A percentile compares a stretch with the other conserved stretches of the same genome.
Conservation (phyloP, 305 asterid species). For the Fraxinus dipetala region DNA sequence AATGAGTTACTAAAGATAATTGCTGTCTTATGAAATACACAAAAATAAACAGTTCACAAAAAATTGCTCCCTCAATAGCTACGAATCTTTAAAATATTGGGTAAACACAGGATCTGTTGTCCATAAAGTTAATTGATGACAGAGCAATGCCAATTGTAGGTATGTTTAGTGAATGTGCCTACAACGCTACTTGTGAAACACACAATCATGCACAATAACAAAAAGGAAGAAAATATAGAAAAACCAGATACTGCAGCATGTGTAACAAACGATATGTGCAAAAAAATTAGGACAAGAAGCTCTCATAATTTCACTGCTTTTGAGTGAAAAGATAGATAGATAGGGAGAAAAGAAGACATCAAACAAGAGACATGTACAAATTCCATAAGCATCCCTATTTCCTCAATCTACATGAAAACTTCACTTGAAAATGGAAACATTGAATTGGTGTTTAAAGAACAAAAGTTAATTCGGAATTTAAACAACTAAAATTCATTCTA, state of each 20-base stretch:
- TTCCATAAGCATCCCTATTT: neutral
- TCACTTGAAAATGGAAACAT: neutral
- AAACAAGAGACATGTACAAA: neutral
- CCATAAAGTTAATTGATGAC: neutral
- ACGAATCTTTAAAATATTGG: neutral
- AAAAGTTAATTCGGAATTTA: neutral
- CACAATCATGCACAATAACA: conserved; percentile 2
- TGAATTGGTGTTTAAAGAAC: neutral
- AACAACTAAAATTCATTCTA: neutral
- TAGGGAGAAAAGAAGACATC: neutral
- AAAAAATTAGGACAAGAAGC: neutral
- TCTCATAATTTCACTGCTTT: neutral
- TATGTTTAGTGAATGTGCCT: neutral
- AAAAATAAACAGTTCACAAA: neutral
- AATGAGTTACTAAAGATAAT: conserved; percentile 12
- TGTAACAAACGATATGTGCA: neutral
- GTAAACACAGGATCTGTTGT: conserved; percentile 1
- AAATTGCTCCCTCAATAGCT: neutral
- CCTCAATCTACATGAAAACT: neutral
- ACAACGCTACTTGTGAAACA: neutral
- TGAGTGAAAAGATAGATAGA: neutral
- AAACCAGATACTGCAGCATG: neutral
- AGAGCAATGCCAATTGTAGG: neutral
- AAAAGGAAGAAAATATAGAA: neutral
- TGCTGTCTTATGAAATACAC: conserved; percentile 2